Conservation (phyloP, 2,329 filamentous ascomycete genomes). For the Tolypocladium sp. region DNA sequence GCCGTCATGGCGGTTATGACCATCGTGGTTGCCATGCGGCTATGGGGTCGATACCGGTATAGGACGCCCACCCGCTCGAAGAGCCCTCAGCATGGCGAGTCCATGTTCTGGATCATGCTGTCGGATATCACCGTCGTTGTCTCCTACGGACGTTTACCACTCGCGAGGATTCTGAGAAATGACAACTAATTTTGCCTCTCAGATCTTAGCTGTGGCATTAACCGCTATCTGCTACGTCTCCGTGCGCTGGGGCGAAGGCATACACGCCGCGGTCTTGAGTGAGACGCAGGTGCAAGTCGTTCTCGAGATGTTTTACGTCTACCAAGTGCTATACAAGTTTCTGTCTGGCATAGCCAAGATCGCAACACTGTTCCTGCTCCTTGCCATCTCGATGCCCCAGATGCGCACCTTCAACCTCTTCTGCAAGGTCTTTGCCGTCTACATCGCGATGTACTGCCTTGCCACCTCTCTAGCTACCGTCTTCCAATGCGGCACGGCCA, state of each 20-base stretch:
- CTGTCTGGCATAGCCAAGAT: not conserved
- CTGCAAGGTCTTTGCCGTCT: not conserved
- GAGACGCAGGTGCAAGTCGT: not conserved
- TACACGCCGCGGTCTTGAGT: not conserved
- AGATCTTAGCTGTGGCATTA: not conserved
- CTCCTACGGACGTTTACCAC: not conserved
- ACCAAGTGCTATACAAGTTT: not conserved
- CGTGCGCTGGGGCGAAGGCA: not conserved
- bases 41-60: not conserved
- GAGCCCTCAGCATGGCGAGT: not conserved
- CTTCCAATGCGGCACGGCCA: not conserved
- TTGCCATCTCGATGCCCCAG: not conserved
- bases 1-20: not conserved
- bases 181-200: not conserved
- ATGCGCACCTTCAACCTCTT: not conserved
- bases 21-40: not conserved
- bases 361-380: not conserved
- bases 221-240: not conserved
- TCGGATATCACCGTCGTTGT: not conserved
- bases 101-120: not conserved
- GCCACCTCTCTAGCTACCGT: not conserved
- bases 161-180: not conserved
- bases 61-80: not conserved
- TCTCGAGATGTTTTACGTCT: not conserved
- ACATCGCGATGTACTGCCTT: not conserved